Evolutionary conservation across 75 land plant species (phyloP), one percentile per base, ranked within the genome.

Genomic region (Pinus tabuliformis): DNA sequence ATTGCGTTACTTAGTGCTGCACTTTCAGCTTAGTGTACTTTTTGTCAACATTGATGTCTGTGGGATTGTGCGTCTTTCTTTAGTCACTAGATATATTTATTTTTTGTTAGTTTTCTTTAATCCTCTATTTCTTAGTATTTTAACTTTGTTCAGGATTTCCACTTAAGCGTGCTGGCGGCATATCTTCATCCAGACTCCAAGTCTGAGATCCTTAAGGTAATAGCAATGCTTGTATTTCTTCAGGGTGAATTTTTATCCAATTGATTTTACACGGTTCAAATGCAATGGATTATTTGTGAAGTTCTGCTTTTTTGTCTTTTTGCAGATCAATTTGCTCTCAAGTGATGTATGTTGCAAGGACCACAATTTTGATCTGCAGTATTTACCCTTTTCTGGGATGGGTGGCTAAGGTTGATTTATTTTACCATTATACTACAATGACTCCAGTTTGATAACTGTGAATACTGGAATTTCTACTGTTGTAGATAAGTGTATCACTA

Each of bases 131-230:
- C 49, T 68, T 68, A 68, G 71, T 9, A 62, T 9, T 15, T 59
- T 45, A 12, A 26, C 61, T 21, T 56, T 33, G 56, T 59, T 6
- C 90, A 93, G 96, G 94, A 86, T 77, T 93, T 93, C 73, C 93
- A 93, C 81, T 83, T 93, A 86, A 84, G 92, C 56, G 82, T 93
- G 57, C 83, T 93, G 68, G 96, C 90, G 39, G 94, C 94, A 52
- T 91, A 93, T 73, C 77, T 81, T 75, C 87, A 84, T 30, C 92
- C 96, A 56, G 81, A 86, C 77, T 85, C 93, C 22, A 91, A 82
- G 54, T 93, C 94, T 42, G 94, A 91, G 77, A 91, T 93, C 73
- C 79, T 93, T 18, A 89, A 93, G 96, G 96, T 93, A 84, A 54
- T 24, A 24, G 8, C 21, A n/a, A 21, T 56, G 74, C 39, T 56